Conservation (phyloP, 129 eudicot species). For the Tagetes erecta region DNA sequence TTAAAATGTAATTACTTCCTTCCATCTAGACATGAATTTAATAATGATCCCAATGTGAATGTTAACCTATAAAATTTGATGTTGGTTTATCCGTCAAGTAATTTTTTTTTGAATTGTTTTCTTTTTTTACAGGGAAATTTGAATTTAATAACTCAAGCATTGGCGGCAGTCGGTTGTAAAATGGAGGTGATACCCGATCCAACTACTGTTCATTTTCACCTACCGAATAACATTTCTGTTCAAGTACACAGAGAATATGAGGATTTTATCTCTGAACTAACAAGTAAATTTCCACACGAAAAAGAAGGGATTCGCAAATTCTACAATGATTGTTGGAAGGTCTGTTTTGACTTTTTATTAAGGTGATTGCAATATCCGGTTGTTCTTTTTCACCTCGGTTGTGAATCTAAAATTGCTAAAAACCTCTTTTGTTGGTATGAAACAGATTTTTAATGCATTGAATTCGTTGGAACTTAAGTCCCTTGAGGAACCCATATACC, state of each 20-base stretch:
- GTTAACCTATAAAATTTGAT: not conserved
- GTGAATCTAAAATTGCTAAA: conserved; percentile 19
- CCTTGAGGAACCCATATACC: conserved; percentile 93
- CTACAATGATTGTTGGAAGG: conserved; percentile 96
- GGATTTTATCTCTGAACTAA: conserved; percentile 74
- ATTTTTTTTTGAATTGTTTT: conserved; percentile 10
- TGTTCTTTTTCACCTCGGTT: conserved; percentile 23
- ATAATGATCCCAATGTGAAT: conserved; percentile 18
- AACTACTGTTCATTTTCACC: conserved; percentile 90
- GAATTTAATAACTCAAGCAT: conserved; percentile 89
- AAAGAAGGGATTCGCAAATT: conserved; percentile 89
- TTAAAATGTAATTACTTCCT: not conserved
- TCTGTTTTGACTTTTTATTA: conserved; percentile 61
- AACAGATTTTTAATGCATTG: conserved; percentile 85
- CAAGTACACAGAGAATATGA: conserved; percentile 86
- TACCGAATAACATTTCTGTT: conserved; percentile 81
- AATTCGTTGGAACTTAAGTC: conserved; percentile 94
- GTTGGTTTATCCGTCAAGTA: conserved; percentile 4
- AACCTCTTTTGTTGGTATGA: not conserved
- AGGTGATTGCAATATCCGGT: conserved; percentile 48
- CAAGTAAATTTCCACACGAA: conserved; percentile 88
- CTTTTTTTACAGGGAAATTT: conserved; percentile 66
- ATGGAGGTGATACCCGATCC: conserved; percentile 99
- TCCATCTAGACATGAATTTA: not conserved
- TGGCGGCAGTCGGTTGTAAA: conserved; percentile 93